A percentile compares a stretch with the other conserved stretches of the same genome.
phyloP scores from a whole-genome alignment of 2,329 filamentous ascomycete genomes.

The Chrysosporium queenslandicum region DNA sequence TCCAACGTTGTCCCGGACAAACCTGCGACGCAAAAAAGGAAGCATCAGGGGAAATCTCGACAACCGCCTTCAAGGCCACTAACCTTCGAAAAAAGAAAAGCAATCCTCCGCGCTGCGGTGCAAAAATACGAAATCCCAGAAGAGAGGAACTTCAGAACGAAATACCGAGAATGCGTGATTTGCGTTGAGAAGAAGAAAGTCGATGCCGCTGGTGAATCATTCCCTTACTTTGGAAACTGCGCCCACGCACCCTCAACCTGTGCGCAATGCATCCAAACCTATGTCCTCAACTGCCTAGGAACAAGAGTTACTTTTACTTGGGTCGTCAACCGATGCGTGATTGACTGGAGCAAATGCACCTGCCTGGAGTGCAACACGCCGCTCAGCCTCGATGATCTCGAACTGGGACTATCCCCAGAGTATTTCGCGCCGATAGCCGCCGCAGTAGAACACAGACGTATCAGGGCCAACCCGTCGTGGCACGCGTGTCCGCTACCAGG shows the following conservation, averaged over 20 bases:
- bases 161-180: conserved; percentile 11
- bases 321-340: background rate
- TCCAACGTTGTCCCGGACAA: background rate
- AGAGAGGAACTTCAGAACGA: background rate
- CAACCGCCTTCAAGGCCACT: too few relatives aligned
- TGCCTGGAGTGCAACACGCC: conserved; percentile 10
- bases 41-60: too few relatives aligned
- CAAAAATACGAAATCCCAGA: background rate
- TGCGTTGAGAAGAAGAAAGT: conserved; percentile 10
- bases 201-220: conserved; percentile 9
- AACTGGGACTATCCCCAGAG: conserved; percentile 5
- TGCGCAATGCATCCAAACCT: conserved; percentile 10
- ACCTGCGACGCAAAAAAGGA: background rate
- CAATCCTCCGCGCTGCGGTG: background rate
- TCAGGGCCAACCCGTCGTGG: conserved; percentile 9
- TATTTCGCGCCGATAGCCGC: background rate
- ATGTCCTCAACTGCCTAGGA: conserved; percentile 7
- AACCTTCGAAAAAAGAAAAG: background rate
- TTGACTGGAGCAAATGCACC: conserved; percentile 12
- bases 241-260: conserved; percentile 10
- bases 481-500: conserved; percentile 1
- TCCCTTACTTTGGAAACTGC: conserved; percentile 12
- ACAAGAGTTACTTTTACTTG: background rate
- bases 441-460: background rate
- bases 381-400: conserved; percentile 3